phyloP scores from a whole-genome alignment of 768 basidiomycete species.

The Phanerochaete carnosa region DNA sequence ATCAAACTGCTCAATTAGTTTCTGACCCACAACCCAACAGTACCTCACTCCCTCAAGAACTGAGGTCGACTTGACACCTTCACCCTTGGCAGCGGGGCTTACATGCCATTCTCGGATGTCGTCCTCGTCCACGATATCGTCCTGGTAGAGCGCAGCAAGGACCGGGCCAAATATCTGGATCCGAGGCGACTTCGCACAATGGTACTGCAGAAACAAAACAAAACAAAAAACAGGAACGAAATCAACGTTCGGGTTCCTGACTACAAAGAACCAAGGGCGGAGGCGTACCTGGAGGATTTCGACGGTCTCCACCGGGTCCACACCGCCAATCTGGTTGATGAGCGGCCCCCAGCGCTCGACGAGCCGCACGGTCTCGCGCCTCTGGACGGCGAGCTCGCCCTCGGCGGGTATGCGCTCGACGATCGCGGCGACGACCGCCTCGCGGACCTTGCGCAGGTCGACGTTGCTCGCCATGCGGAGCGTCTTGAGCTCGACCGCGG shows the following conservation, averaged over 20 bases:
- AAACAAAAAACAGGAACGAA: too few species aligned
- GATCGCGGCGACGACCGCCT: slow-evolving; percentile 85
- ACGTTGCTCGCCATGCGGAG: slow-evolving; percentile 97
- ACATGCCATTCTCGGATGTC: slow-evolving; percentile 87
- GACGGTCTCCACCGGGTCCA: slow-evolving; percentile 79
- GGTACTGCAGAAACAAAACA: slow-evolving; percentile 46
- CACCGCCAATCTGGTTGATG: slow-evolving; percentile 77
- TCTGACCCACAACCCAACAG: slow-evolving; percentile 66
- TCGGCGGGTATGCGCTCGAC: slow-evolving; percentile 67
- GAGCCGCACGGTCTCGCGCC: slow-evolving; percentile 60
- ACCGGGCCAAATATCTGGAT: slow-evolving; percentile 79
- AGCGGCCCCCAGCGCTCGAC: slow-evolving; percentile 80
- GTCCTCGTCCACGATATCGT: slow-evolving; percentile 89
- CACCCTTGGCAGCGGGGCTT: slow-evolving; percentile 51
- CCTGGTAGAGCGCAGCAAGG: slow-evolving; percentile 82
- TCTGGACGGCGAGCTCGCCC: slow-evolving; percentile 53
- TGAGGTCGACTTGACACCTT: slow-evolving; percentile 38
- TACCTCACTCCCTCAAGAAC: slow-evolving; percentile 54
- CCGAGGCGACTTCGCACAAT: slow-evolving; percentile 62
- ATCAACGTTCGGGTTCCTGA: background rate
- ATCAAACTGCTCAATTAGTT: slow-evolving; percentile 80
- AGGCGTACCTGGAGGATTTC: slow-evolving; percentile 67
- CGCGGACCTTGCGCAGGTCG: slow-evolving; percentile 76
- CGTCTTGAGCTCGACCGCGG: slow-evolving; percentile 91
- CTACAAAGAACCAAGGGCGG: background rate